These are phyloP conservation scores for Annulohypoxylon bovei DNA, from an alignment of 495 filamentous ascomycete species.

Conservation along the genomic window DNA sequence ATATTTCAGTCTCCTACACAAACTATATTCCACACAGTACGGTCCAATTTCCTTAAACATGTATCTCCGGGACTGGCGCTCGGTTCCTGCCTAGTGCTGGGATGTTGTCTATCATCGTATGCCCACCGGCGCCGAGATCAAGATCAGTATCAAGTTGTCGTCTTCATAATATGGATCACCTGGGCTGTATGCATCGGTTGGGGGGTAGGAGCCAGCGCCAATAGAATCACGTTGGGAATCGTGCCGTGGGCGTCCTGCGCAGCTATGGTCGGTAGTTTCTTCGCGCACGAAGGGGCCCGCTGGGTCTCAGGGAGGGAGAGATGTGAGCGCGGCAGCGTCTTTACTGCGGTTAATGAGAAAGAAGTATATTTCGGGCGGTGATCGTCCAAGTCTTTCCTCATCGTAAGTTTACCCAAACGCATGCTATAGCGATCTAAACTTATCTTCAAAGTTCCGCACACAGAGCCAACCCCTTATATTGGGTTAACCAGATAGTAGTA, in stretches of 20 bases:
- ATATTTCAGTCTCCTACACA: conserved; percentile 13
- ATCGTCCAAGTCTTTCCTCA: neutral
- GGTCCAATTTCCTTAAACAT: conserved; percentile 39
- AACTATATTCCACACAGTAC: conserved; percentile 10
- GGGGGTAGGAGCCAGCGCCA: conserved; percentile 42
- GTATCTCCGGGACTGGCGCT: conserved; percentile 54
- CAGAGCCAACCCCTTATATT: neutral
- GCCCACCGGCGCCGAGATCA: conserved; percentile 51
- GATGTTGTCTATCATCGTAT: conserved; percentile 59
- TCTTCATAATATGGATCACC: conserved; percentile 50
- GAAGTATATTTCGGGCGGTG: neutral
- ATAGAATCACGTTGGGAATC: conserved; percentile 56
- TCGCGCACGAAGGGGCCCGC: conserved; percentile 29
- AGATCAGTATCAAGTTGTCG: conserved; percentile 51
- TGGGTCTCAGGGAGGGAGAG: conserved; percentile 14
- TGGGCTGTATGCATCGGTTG: conserved; percentile 47
- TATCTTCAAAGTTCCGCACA: neutral
- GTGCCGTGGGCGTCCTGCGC: conserved; percentile 55
- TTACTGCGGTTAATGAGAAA: conserved; percentile 1
- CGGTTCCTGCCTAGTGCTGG: conserved; percentile 55
- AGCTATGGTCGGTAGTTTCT: conserved; percentile 54
- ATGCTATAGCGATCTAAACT: neutral
- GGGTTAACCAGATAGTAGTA: neutral
- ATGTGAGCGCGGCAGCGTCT: neutral
- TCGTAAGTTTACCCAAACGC: conserved; percentile 5